Conservation (phyloP, 2,329 filamentous ascomycete species). For the Aspergillus sergii region DNA sequence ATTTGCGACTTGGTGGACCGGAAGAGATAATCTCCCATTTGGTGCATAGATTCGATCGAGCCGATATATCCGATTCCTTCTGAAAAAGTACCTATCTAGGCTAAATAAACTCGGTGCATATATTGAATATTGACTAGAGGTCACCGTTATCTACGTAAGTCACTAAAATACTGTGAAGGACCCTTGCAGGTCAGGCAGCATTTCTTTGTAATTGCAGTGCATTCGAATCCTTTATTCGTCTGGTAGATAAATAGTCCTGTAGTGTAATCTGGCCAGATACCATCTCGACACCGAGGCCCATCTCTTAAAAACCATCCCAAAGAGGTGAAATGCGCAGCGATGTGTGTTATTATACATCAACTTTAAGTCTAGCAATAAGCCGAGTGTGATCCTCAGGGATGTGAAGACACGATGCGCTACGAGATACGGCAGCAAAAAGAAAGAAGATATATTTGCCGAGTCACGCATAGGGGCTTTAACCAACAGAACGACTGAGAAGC, state of each 20-base stretch:
- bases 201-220: neutral
- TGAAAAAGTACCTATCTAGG: neutral
- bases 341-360: neutral
- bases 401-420: too few species aligned
- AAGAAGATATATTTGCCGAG: neutral
- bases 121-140: neutral
- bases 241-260: neutral
- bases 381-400: neutral
- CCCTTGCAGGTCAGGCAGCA: neutral
- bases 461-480: too few species aligned
- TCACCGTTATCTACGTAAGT: neutral
- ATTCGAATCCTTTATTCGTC: neutral
- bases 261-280: neutral
- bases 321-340: neutral
- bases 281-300: neutral
- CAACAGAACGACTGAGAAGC: fast-evolving
- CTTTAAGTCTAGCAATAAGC: neutral
- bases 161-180: neutral
- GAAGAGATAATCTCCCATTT: neutral
- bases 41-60: neutral
- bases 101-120: neutral
- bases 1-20: neutral
- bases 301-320: neutral
- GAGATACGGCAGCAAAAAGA: neutral
- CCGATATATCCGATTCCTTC: neutral